Percentiles rank a stretch among this genome's conserved stretches.
Evolutionary conservation across 805 yeast genomes (phyloP).

Genomic region (Kazachstania taianensis): DNA sequence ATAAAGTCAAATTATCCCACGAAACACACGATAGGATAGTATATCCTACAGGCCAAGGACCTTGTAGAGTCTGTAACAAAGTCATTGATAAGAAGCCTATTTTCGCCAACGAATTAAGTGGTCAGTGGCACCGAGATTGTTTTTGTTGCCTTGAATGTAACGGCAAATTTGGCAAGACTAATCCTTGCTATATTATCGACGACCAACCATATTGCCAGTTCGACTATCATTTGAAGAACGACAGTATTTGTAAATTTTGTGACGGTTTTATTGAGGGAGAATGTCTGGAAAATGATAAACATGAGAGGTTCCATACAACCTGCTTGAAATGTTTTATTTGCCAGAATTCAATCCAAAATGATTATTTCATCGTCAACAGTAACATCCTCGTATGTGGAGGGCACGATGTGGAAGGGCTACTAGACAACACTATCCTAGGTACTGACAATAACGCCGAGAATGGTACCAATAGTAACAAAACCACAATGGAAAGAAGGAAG

Average conservation of each 20-base stretch:
- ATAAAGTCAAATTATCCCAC: no score
- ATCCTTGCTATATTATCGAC: conserved; percentile 62
- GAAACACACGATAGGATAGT: not conserved
- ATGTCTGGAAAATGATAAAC: conserved; percentile 69
- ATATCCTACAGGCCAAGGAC: conserved; percentile 58
- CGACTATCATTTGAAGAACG: conserved; percentile 67
- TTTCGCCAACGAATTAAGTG: conserved; percentile 44
- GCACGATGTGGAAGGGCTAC: conserved; percentile 19
- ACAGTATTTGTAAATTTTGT: conserved; percentile 66
- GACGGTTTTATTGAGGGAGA: conserved; percentile 76
- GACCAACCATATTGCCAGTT: conserved; percentile 75
- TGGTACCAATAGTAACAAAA: no score
- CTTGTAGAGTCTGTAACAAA: conserved; percentile 64
- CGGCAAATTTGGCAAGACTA: conserved; percentile 44
- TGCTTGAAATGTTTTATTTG: conserved; percentile 70
- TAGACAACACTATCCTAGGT: no score
- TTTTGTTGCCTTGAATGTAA: conserved; percentile 65
- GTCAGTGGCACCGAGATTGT: conserved; percentile 90
- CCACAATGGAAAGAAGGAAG: conserved; percentile 19
- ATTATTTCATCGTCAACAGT: conserved; percentile 34
- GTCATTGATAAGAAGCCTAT: conserved; percentile 29
- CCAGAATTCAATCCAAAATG: conserved; percentile 37
- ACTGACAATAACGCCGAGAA: no score
- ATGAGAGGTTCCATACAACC: conserved; percentile 61
- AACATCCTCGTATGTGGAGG: conserved; percentile 21